These are phyloP conservation scores for Trifolium pratense DNA, from an alignment of 306 rosid genomes.

Conservation along the genomic window DNA sequence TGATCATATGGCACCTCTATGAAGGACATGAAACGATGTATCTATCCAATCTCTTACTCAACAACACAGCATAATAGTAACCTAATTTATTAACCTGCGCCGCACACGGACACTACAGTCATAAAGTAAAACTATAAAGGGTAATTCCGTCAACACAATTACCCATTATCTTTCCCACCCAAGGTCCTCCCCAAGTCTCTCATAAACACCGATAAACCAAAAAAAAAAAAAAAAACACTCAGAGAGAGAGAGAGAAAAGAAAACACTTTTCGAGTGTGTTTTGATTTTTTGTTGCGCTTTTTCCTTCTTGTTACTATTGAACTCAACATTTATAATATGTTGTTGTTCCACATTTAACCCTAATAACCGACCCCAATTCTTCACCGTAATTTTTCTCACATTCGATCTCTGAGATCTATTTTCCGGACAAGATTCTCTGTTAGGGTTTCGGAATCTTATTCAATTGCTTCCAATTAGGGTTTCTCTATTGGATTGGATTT, in stretches of 20 bases:
- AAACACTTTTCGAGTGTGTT: neutral
- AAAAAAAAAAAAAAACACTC: conserved; percentile 22
- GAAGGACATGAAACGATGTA: conserved; percentile 33
- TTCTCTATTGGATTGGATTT: conserved; percentile 43
- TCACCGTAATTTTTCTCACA: conserved; percentile 40
- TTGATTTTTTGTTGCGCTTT: conserved; percentile 43
- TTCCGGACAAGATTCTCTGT: neutral
- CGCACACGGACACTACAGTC: conserved; percentile 49
- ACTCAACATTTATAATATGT: conserved; percentile 19
- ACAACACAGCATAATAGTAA: conserved; percentile 15
- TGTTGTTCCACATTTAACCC: conserved; percentile 58
- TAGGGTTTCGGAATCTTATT: conserved; percentile 54
- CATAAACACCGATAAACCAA: conserved; percentile 37
- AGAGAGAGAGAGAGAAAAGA: neutral
- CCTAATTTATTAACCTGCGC: conserved; percentile 38
- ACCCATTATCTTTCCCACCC: conserved; percentile 38
- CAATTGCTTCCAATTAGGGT: conserved; percentile 49
- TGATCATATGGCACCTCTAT: neutral
- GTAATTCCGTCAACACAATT: conserved; percentile 39
- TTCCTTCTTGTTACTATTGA: conserved; percentile 27
- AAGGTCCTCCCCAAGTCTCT: conserved; percentile 57
- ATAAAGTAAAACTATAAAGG: conserved; percentile 33
- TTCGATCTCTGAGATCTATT: conserved; percentile 55
- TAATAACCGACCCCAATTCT: conserved; percentile 35
- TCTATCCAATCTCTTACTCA: conserved; percentile 33